Evolutionary conservation across 805 yeast species (phyloP), one percentile per base, ranked within the genome.

Genomic region (Metschnikowia cerradonensis): DNA sequence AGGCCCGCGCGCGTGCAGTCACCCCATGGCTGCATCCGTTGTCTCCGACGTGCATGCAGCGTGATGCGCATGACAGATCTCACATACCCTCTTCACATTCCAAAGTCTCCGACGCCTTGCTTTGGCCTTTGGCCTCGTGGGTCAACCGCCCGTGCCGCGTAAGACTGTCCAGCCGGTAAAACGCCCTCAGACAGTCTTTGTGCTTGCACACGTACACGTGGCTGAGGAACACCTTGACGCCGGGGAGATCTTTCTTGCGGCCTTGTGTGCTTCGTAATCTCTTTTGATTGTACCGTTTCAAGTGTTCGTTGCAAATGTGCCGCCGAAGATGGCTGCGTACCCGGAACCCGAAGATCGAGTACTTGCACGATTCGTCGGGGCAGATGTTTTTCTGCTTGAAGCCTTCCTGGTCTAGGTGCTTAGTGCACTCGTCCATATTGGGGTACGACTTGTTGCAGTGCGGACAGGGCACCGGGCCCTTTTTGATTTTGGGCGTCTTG

Each of bases 151-250:
- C 52, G 40, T 58, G 61, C 22, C 61, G 48, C 48, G 35, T 49
- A 20, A 55, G 42, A 34, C 56, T 48, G 47, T 58, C 61, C 59
- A 55, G 60, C 19, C 61, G 59, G 48, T 56, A 56, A 26, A 58
- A 58, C 3, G 60, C 57, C n/a, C 58, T 43, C 20, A 38, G 38
- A 39, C 61, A 58, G 20, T 40, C 45, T 14, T 49, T 48, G 41
- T 48, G 42, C 31, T 37, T 40, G 46, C 61, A 58, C 4, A 58
- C 56, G 38, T 55, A 58, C n/a, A 58, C 58, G 26, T 44, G 56
- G 33, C 44, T 45, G 42, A 54, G 45, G 38, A 56, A 52, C 17
- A 32, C 39, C 20, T 45, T 48, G 14, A 51, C 36, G 17, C 36
- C 47, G 14, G 49, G 51, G 31, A 19, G 41, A 22, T 45, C 41